Conservation (phyloP, 371 early-diverging fungal species). For the Nosema muscidifuracis region DNA sequence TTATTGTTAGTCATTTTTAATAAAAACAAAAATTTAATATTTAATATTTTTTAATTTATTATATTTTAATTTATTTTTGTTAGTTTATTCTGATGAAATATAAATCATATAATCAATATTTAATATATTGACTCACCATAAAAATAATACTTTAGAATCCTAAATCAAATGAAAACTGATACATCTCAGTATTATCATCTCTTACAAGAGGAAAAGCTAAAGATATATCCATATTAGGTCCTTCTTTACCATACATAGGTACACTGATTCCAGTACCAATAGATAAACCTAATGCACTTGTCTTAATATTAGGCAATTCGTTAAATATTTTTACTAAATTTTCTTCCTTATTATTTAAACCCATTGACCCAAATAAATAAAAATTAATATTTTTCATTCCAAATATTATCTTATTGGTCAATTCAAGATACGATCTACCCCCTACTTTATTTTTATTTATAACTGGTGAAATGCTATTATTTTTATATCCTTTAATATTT, state of each 20-base stretch:
- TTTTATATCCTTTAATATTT: slow-evolving; percentile 28
- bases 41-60: no score
- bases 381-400: slow-evolving; percentile 2
- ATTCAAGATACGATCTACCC: slow-evolving; percentile 37
- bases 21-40: no score
- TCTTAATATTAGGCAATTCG: neutral
- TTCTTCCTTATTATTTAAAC: slow-evolving; percentile 4
- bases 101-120: no score
- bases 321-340: neutral
- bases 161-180: slow-evolving; percentile 30
- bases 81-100: no score
- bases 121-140: no score
- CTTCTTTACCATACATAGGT: slow-evolving; percentile 1
- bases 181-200: slow-evolving; percentile 1
- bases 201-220: slow-evolving; percentile 19
- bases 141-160: slow-evolving; percentile 19
- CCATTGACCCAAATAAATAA: slow-evolving; percentile 17
- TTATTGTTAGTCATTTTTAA: no score
- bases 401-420: slow-evolving; percentile 19
- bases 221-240: slow-evolving; percentile 12
- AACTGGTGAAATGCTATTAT: slow-evolving; percentile 32
- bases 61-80: no score
- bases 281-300: slow-evolving; percentile 17
- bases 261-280: slow-evolving; percentile 18
- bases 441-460: slow-evolving; percentile 11